phyloP scores from a whole-genome alignment of 768 basidiomycete species.

The Pholiota microspora region DNA sequence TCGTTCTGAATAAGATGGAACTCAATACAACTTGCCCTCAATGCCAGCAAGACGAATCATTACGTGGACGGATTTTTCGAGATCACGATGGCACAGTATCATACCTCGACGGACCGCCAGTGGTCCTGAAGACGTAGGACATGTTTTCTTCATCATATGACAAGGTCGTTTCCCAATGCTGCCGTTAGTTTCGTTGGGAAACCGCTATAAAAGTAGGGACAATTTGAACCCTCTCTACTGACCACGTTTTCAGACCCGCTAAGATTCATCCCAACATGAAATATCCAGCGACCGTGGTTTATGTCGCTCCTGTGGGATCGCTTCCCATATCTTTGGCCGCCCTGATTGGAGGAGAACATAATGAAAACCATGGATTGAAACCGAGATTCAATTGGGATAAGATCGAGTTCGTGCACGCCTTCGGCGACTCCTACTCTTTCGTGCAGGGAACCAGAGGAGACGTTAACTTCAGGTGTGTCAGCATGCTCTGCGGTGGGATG shows the following conservation, averaged over 20 bases:
- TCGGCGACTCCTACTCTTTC: slow-evolving; percentile 57
- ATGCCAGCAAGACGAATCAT: no score
- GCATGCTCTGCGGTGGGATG: no score
- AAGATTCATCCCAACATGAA: no score
- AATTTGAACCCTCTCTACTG: not conserved
- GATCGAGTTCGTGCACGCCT: slow-evolving; percentile 47
- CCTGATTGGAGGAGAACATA: not conserved
- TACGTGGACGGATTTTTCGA: no score
- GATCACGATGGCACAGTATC: no score
- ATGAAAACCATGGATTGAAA: not conserved
- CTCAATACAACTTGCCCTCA: no score
- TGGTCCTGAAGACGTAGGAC: not conserved
- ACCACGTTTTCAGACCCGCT: not conserved
- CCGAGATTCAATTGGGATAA: slow-evolving; percentile 39
- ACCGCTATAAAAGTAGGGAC: not conserved
- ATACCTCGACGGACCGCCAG: not conserved
- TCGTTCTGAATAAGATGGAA: no score
- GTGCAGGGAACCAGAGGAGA: slow-evolving; percentile 46
- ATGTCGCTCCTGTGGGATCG: not conserved
- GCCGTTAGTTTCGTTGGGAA: not conserved
- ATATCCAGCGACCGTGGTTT: not conserved
- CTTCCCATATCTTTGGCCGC: not conserved
- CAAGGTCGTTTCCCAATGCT: not conserved
- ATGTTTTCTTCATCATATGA: not conserved
- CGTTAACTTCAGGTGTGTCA: slow-evolving; percentile 48